These are phyloP conservation scores for Saccharomycopsis synnaedendra DNA, from an alignment of 805 yeast species.

Conservation along the genomic window DNA sequence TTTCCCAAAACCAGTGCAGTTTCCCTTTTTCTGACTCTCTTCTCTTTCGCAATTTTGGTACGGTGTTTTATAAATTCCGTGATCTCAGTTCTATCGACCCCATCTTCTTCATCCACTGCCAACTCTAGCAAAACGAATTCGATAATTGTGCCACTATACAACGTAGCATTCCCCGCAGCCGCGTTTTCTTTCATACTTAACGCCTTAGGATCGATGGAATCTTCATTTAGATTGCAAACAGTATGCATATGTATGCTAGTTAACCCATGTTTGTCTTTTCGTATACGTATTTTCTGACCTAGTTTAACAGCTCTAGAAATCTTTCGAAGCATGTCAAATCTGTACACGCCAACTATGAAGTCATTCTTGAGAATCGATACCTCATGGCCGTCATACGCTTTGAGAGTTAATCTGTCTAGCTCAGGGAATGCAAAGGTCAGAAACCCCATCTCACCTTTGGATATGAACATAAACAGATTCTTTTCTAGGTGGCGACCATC, in stretches of 20 bases:
- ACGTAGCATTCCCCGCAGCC: neutral
- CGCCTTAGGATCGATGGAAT: neutral
- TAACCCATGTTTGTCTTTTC: constrained; percentile 42
- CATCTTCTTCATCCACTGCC: constrained; percentile 13
- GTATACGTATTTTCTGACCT: constrained; percentile 41
- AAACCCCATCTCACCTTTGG: constrained; percentile 64
- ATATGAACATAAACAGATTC: constrained; percentile 42
- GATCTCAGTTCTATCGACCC: constrained; percentile 8
- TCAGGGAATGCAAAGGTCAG: constrained; percentile 58
- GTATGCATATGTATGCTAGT: constrained; percentile 36
- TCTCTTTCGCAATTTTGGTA: constrained; percentile 1
- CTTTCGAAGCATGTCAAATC: constrained; percentile 36
- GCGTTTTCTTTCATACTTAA: neutral
- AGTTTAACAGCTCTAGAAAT: constrained; percentile 36
- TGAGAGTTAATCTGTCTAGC: constrained; percentile 46
- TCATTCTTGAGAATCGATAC: constrained; percentile 19
- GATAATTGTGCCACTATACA: constrained; percentile 10
- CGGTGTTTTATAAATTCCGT: constrained; percentile 11
- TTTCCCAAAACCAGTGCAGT: constrained; percentile 7
- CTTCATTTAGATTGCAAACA: neutral
- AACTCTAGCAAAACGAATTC: constrained; percentile 14
- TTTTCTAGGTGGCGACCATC: constrained; percentile 21
- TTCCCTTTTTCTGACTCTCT: constrained; percentile 16
- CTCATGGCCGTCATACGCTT: constrained; percentile 19
- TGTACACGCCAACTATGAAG: constrained; percentile 36